Conservation (phyloP, 352 stramenopile species). For the Pythium utonaiense region DNA sequence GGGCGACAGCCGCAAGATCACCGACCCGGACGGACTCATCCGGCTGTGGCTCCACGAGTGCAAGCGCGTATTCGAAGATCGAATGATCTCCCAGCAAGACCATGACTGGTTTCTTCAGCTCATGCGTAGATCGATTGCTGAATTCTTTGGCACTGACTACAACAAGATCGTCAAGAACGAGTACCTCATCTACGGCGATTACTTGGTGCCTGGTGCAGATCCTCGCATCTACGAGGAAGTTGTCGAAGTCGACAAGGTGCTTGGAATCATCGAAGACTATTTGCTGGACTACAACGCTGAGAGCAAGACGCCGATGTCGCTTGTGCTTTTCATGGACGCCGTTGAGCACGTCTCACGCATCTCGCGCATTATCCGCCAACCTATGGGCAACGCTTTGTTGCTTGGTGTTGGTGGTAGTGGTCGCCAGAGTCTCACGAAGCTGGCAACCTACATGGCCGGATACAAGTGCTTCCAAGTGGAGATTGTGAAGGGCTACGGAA, state of each 20-base stretch:
- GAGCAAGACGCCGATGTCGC: slow-evolving; percentile 88
- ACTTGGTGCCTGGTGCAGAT: slow-evolving; percentile 75
- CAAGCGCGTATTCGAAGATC: slow-evolving; percentile 93
- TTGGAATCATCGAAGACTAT: slow-evolving; percentile 87
- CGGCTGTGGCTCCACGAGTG: slow-evolving; percentile 93
- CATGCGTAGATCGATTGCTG: slow-evolving; percentile 56
- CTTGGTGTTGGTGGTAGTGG: slow-evolving; percentile 92
- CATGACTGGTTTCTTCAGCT: slow-evolving; percentile 89
- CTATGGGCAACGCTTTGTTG: slow-evolving; percentile 88
- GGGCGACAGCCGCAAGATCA: slow-evolving; percentile 72
- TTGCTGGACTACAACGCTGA: slow-evolving; percentile 90
- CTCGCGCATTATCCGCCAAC: slow-evolving; percentile 74
- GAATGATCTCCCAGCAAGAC: slow-evolving; percentile 89
- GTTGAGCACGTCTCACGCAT: slow-evolving; percentile 86
- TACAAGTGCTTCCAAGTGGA: slow-evolving; percentile 95
- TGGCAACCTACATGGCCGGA: slow-evolving; percentile 92
- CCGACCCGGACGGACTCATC: slow-evolving; percentile 57
- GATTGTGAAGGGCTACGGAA: slow-evolving; percentile 93
- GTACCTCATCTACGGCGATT: slow-evolving; percentile 77
- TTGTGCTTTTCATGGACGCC: slow-evolving; percentile 87
- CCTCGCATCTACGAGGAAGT: slow-evolving; percentile 89
- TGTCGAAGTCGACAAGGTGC: slow-evolving; percentile 77
- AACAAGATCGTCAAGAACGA: slow-evolving; percentile 70
- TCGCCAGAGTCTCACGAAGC: slow-evolving; percentile 89
- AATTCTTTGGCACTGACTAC: slow-evolving; percentile 84